phyloP scores from a whole-genome alignment of 2,329 filamentous ascomycete genomes.

The Xylariaceae sp. region DNA sequence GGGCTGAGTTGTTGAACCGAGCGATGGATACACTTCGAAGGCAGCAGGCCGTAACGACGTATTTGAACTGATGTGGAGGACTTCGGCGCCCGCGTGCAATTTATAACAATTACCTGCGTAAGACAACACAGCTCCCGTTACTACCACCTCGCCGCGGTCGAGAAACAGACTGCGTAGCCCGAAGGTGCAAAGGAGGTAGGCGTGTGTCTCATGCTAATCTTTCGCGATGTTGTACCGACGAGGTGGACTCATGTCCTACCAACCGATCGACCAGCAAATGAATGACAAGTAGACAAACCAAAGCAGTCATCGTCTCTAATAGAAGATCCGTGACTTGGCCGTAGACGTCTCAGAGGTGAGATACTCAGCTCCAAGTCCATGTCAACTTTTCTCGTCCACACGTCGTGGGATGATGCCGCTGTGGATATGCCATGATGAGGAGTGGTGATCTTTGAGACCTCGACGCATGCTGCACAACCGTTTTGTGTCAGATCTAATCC shows the following conservation, averaged over 20 bases:
- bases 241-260: slow-evolving; percentile 9
- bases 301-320: not conserved
- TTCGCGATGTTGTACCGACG: slow-evolving; percentile 7
- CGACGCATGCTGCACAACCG: slow-evolving; percentile 26
- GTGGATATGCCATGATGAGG: not conserved
- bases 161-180: not conserved
- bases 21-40: not conserved
- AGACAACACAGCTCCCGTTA: not conserved
- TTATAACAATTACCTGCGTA: slow-evolving; percentile 4
- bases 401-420: slow-evolving; percentile 7
- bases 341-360: not conserved
- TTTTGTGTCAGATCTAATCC: slow-evolving; percentile 20
- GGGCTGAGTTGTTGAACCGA: not conserved
- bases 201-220: slow-evolving; percentile 6
- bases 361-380: slow-evolving; percentile 16
- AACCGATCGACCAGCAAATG: not conserved
- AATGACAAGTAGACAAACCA: not conserved
- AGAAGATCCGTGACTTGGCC: not conserved
- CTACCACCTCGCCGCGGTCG: not conserved
- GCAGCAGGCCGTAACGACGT: not conserved
- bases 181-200: not conserved
- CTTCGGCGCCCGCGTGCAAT: not conserved
- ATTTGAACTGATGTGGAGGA: not conserved
- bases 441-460: slow-evolving; percentile 10
- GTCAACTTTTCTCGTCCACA: not conserved